Evolutionary conservation across 805 yeast genomes (phyloP).

Genomic region (Candida sithepensis): DNA sequence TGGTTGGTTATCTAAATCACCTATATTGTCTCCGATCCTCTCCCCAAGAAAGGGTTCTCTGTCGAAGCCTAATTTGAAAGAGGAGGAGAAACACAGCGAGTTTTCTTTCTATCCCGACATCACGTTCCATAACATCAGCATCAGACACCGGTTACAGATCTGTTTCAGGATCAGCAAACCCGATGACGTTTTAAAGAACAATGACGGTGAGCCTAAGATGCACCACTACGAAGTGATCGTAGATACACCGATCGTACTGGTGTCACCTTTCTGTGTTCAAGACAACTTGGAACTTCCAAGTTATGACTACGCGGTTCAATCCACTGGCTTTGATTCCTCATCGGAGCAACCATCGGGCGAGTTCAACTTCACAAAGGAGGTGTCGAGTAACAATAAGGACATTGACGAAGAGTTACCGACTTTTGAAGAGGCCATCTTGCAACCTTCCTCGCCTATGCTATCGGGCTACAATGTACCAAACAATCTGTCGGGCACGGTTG

Average conservation of each 20-base stretch:
- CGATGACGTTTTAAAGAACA: constrained; percentile 37
- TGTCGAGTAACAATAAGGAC: constrained; percentile 6
- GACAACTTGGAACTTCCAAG: constrained; percentile 38
- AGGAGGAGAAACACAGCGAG: constrained; percentile 14
- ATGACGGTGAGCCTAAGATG: constrained; percentile 38
- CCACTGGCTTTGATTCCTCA: constrained; percentile 15
- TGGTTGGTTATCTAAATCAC: constrained; percentile 22
- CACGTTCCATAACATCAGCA: constrained; percentile 57
- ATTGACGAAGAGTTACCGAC: constrained; percentile 43
- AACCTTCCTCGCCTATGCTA: constrained; percentile 44
- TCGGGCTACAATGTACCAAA: constrained; percentile 33
- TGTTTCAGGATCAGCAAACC: constrained; percentile 65
- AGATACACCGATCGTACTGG: constrained; percentile 65
- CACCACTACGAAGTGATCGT: constrained; percentile 80
- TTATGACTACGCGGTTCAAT: constrained; percentile 31
- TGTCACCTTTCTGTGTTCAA: constrained; percentile 38
- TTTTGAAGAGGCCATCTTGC: constrained; percentile 60
- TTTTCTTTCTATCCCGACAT: constrained; percentile 55
- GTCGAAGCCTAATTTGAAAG: constrained; percentile 11
- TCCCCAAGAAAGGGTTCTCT: constrained; percentile 15
- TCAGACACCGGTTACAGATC: constrained; percentile 67
- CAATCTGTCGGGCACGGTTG: constrained; percentile 31
- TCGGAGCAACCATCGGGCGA: constrained; percentile 3
- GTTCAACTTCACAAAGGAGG: neutral
- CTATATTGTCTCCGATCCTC: constrained; percentile 17